These are phyloP conservation scores for Sugiyamaella paludigena DNA, from an alignment of 1,139 yeast species.

Conservation along the genomic window DNA sequence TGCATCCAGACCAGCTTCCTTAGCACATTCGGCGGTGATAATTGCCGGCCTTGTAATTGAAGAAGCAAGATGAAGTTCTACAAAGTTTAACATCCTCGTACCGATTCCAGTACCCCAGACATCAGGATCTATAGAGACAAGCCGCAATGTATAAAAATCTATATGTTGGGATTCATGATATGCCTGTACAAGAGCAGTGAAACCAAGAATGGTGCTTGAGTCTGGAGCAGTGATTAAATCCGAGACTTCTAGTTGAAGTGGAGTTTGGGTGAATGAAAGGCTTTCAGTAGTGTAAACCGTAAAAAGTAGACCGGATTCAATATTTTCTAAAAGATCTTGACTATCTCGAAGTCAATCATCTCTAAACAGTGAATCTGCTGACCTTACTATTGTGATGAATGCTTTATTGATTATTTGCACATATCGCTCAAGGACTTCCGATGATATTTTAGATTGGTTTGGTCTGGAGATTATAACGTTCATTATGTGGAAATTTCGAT, in stretches of 20 bases:
- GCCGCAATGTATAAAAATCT: constrained; percentile 4
- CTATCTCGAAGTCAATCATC: no score
- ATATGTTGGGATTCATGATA: background rate
- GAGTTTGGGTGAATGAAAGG: no score
- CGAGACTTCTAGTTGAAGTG: background rate
- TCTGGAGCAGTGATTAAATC: background rate
- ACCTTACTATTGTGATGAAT: background rate
- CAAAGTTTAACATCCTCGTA: constrained; percentile 6
- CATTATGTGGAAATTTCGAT: no score
- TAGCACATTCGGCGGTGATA: constrained; percentile 9
- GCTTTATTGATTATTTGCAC: background rate
- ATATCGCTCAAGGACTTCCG: background rate
- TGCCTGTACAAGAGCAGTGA: constrained; percentile 2
- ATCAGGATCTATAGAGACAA: constrained; percentile 13
- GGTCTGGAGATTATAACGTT: no score
- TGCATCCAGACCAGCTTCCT: constrained; percentile 9
- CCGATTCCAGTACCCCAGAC: constrained; percentile 15
- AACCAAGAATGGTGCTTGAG: background rate
- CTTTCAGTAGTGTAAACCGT: no score
- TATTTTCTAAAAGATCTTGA: no score
- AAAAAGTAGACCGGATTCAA: no score
- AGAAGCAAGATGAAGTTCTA: constrained; percentile 5
- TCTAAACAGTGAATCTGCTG: no score
- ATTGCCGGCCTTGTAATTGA: constrained; percentile 1
- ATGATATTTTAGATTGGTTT: no score